Conservation (phyloP, 73 alveolate species). For the Tetrahymena malaccensis region DNA sequence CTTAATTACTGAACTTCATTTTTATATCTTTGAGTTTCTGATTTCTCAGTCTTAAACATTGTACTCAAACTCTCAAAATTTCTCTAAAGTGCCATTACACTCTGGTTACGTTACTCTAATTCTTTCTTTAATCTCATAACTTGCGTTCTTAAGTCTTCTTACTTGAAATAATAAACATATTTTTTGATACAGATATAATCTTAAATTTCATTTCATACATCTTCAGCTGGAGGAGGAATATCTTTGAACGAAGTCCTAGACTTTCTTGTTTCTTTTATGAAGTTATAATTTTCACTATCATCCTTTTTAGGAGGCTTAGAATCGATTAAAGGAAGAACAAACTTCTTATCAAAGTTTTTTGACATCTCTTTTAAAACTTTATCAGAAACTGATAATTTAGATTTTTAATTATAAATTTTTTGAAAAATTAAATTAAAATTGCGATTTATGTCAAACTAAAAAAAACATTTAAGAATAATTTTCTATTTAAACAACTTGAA, state of each 20-base stretch:
- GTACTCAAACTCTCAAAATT: neutral
- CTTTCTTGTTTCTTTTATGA: neutral
- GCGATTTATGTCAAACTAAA: neutral
- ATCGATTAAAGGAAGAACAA: neutral
- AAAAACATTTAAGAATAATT: neutral
- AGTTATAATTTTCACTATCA: neutral
- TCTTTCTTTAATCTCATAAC: neutral
- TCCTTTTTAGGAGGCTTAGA: neutral
- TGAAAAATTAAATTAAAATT: no score
- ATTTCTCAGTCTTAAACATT: neutral
- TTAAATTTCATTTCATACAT: neutral
- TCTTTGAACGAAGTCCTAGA: neutral
- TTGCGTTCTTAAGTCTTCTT: neutral
- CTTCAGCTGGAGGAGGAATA: neutral
- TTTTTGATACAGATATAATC: neutral
- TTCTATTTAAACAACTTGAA: no score
- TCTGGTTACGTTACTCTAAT: neutral
- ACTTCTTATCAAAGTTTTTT: neutral
- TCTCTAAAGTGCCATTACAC: neutral
- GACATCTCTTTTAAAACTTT: neutral
- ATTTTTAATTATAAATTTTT: neutral
- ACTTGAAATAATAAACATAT: neutral
- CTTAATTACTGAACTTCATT: neutral
- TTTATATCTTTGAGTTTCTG: neutral
- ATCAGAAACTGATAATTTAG: neutral